phyloP scores from a whole-genome alignment of 805 yeast genomes.

The Candida boidinii region DNA sequence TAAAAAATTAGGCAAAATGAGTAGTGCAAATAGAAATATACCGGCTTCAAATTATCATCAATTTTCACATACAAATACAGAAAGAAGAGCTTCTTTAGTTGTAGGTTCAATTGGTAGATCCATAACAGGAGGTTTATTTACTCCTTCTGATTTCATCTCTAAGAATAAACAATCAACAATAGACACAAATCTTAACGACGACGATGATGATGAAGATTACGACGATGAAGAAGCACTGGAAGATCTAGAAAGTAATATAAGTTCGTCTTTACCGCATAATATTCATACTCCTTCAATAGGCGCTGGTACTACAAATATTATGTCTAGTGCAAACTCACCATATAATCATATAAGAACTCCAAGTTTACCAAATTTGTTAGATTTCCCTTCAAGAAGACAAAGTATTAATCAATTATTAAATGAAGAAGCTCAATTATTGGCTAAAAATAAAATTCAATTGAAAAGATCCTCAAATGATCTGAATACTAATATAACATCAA shows the following conservation, averaged over 20 bases:
- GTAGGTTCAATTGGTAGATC: conserved; percentile 44
- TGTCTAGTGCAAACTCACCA: background rate
- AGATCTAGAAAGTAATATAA: too few relatives aligned
- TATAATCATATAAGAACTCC: too few relatives aligned
- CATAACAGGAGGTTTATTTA: conserved; percentile 40
- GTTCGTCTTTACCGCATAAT: background rate
- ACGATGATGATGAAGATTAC: background rate
- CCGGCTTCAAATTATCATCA: too few relatives aligned
- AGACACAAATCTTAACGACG: conserved; percentile 2
- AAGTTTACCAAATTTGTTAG: too few relatives aligned
- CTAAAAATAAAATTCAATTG: conserved; percentile 19
- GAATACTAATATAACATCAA: too few relatives aligned
- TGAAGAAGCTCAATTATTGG: conserved; percentile 22
- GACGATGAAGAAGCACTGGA: too few relatives aligned
- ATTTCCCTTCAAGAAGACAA: conserved; percentile 5
- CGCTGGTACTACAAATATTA: background rate
- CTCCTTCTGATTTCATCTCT: conserved; percentile 40
- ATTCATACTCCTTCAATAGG: background rate
- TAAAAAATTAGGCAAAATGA: too few relatives aligned
- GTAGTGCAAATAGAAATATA: background rate
- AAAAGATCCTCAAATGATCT: conserved; percentile 8
- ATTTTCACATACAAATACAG: conserved; percentile 34
- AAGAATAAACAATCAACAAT: background rate
- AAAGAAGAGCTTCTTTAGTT: conserved; percentile 43
- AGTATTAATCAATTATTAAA: conserved; percentile 7